Evolutionary conservation across 441 rosid species (phyloP), one percentile per base, ranked within the genome.

Genomic region (Euphorbia schlechtendalii): DNA sequence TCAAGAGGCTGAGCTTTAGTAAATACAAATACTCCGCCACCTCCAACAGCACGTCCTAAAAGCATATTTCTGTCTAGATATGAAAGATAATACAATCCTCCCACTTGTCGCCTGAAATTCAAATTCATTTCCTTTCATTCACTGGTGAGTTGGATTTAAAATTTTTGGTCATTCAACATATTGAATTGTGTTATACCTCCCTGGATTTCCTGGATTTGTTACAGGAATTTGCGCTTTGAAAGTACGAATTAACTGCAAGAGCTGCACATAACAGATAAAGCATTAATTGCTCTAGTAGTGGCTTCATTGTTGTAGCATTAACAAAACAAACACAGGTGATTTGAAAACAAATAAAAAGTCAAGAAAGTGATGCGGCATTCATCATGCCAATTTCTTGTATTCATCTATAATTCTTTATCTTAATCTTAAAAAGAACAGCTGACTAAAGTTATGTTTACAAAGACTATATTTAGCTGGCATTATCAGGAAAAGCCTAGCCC

Each of bases 21-120:
- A 70, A 93, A 93, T 62, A 92, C 82, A 74, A 92, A 90, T 25
- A 88, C 85, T 66, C 98, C 96, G 21, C 97, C 98, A 56, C 98
- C 89, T 61, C 98, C 97, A 60, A 90, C 89, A 11, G 97, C 80
- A 20, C 97, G 89, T 34, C 97, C 97, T 80, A 92, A 67, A 69
- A 86, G 95, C 97, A 92, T 84, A 65, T 90, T 79, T 32, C 62
- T 61, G 67, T 90, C 97, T 67, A 90, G 83, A 71, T 85, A 93
- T 4, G 98, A 88, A 55, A 90, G 89, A 77, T 90, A 93, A 80
- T 89, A 88, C 18, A 90, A 74, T 70, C 98, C 96, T 67, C 91
- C 98, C n/a, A 82, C 88, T 5, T 84, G 78, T 67, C 76, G 83
- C 82, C 97, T 88, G 86, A 69, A 73, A 59, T 59, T 53, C 61